Evolutionary conservation across 257 asterid genomes (phyloP).

Genomic region (Pogostemon cablin): DNA sequence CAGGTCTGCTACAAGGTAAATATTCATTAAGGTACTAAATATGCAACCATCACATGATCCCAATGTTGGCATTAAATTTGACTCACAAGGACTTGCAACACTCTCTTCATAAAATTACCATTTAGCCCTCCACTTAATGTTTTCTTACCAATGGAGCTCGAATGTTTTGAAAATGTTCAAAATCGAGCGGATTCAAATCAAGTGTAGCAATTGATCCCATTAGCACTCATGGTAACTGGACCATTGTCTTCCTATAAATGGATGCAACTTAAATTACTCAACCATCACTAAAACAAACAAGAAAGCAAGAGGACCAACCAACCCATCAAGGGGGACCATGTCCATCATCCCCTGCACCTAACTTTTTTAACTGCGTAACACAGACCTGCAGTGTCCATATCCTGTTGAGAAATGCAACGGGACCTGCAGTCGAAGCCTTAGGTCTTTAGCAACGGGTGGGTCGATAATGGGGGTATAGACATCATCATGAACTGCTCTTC

Average conservation of each 20-base stretch:
- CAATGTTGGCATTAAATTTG: conserved; percentile 35
- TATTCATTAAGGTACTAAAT: neutral
- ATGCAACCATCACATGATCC: conserved; percentile 15
- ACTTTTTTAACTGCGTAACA: neutral
- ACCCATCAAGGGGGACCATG: conserved; percentile 29
- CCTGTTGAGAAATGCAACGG: neutral
- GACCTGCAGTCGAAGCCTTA: neutral
- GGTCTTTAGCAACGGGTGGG: neutral
- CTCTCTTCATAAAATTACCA: neutral
- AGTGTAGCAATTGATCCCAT: neutral
- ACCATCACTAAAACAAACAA: neutral
- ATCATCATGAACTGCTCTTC: neutral
- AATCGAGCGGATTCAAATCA: neutral
- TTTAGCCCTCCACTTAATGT: no score
- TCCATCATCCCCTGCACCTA: conserved; percentile 21
- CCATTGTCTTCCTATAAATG: conserved; percentile 24
- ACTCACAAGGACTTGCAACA: conserved; percentile 2
- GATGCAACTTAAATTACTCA: conserved; percentile 9
- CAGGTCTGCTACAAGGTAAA: neutral
- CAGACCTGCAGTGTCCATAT: neutral
- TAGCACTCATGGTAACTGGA: neutral
- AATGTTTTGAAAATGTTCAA: no score
- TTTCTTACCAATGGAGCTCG: no score
- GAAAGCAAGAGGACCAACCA: conserved; percentile 13
- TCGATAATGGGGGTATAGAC: neutral